Evolutionary conservation across 2,329 filamentous ascomycete species (phyloP).

Genomic region (Venturia oleaginea): DNA sequence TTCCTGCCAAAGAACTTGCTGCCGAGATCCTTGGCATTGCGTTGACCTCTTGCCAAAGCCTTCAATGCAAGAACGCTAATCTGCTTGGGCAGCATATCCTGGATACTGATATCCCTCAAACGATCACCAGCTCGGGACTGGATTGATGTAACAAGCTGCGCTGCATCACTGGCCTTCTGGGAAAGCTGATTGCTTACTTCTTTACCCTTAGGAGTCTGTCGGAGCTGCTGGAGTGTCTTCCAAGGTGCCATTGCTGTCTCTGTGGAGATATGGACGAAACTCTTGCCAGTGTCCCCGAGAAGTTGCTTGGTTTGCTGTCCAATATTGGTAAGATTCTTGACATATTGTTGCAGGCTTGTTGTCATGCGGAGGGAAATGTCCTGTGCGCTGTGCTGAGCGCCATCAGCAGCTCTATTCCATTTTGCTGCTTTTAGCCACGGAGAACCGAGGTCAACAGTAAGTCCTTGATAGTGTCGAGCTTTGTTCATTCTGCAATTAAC

Average conservation of each 20-base stretch:
- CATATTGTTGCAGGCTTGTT: neutral
- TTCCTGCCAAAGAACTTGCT: neutral
- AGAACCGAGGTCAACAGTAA: constrained; percentile 13
- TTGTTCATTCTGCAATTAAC: constrained; percentile 3
- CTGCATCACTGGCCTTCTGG: neutral
- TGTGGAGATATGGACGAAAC: neutral
- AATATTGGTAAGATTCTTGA: neutral
- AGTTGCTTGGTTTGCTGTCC: neutral
- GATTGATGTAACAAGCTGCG: neutral
- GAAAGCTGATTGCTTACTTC: neutral
- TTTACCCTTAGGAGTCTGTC: neutral
- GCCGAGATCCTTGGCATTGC: neutral
- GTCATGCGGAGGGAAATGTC: constrained; percentile 6
- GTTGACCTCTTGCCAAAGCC: neutral
- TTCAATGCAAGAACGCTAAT: neutral
- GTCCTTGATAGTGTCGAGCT: constrained; percentile 8
- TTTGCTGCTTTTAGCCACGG: constrained; percentile 11
- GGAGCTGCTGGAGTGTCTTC: neutral
- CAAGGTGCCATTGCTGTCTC: constrained; percentile 1
- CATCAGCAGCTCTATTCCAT: constrained; percentile 1
- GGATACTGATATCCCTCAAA: neutral
- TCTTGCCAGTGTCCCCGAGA: neutral
- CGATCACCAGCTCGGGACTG: neutral
- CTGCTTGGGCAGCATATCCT: neutral
- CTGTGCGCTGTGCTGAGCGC: neutral